phyloP scores from a whole-genome alignment of 1,139 yeast species.

The Geotrichum fermentans region DNA sequence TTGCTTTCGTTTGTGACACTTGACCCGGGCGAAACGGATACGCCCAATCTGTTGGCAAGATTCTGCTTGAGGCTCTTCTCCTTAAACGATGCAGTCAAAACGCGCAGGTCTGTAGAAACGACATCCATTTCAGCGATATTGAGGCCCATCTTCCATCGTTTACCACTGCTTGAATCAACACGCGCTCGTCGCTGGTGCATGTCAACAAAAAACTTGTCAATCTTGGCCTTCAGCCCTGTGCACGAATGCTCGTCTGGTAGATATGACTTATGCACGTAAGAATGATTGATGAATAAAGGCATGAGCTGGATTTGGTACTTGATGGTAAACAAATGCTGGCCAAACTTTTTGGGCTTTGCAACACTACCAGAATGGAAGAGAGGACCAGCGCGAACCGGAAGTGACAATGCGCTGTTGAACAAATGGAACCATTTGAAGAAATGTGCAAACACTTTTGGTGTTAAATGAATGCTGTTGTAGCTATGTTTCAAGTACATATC shows the following conservation, averaged over 20 bases:
- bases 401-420: constrained; percentile 62
- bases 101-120: constrained; percentile 64
- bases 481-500: constrained; percentile 37
- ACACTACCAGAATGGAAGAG: constrained; percentile 49
- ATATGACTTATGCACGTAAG: constrained; percentile 53
- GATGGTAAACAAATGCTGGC: constrained; percentile 70
- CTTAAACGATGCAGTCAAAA: constrained; percentile 61
- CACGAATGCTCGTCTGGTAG: constrained; percentile 48
- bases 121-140: constrained; percentile 73
- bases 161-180: constrained; percentile 51
- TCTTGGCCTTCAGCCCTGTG: constrained; percentile 76
- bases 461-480: constrained; percentile 67
- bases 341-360: constrained; percentile 54
- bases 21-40: constrained; percentile 24
- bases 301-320: constrained; percentile 71
- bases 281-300: constrained; percentile 71
- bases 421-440: constrained; percentile 83
- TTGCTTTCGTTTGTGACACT: constrained; percentile 19
- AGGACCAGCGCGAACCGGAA: constrained; percentile 71
- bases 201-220: constrained; percentile 64
- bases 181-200: constrained; percentile 79
- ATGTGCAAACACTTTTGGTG: constrained; percentile 63
- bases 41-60: constrained; percentile 40
- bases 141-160: constrained; percentile 63
- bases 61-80: constrained; percentile 50